These are phyloP conservation scores for Pseudogymnoascus sp. DNA, from an alignment of 2,329 filamentous ascomycete genomes.

Conservation along the genomic window DNA sequence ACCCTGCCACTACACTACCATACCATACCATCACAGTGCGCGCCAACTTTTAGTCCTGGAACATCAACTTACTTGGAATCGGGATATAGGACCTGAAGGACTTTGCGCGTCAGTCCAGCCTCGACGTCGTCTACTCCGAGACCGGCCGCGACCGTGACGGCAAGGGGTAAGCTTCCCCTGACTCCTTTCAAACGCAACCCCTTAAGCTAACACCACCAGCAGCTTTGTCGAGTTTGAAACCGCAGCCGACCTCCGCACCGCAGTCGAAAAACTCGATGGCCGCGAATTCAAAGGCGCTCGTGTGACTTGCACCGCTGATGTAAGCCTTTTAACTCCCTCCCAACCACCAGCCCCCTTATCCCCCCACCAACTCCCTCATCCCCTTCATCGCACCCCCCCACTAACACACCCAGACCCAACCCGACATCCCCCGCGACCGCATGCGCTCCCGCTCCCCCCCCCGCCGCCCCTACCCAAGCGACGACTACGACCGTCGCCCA, in stretches of 20 bases:
- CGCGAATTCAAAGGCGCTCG: constrained; percentile 86
- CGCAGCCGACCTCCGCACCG: constrained; percentile 76
- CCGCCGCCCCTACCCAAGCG: constrained; percentile 60
- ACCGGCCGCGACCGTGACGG: constrained; percentile 86
- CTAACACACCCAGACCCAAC: constrained; percentile 55
- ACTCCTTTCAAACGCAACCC: background rate
- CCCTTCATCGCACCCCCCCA: background rate
- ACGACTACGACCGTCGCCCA: constrained; percentile 77
- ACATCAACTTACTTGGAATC: constrained; percentile 69
- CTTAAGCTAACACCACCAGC: constrained; percentile 19
- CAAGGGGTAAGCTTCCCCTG: constrained; percentile 63
- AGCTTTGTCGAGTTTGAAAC: constrained; percentile 99
- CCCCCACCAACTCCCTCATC: too few species aligned
- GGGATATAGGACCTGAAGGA: constrained; percentile 97
- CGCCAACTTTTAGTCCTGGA: constrained; percentile 14
- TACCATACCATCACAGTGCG: background rate
- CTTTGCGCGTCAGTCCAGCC: constrained; percentile 91
- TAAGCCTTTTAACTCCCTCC: constrained; percentile 43
- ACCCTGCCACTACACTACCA: too few species aligned
- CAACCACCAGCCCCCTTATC: constrained; percentile 9
- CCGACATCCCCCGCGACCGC: constrained; percentile 61
- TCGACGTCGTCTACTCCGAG: constrained; percentile 97
- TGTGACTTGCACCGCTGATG: constrained; percentile 82
- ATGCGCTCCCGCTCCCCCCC: constrained; percentile 74
- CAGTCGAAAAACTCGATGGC: constrained; percentile 89